These are phyloP conservation scores for Myochromella boudieri DNA, from an alignment of 768 basidiomycete species.

Conservation along the genomic window DNA sequence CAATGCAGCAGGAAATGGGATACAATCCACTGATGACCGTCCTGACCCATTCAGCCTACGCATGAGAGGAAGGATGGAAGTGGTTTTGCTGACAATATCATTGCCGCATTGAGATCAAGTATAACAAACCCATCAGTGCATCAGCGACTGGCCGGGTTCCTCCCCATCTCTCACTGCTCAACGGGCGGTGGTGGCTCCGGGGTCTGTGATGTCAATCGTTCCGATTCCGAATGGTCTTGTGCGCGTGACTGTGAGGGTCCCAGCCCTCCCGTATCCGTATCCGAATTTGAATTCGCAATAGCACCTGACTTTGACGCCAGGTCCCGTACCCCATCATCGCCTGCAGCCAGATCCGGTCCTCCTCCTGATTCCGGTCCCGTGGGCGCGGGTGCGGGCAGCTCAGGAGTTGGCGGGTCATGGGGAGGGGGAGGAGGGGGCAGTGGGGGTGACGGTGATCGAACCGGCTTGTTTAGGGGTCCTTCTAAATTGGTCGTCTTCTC, in stretches of 20 bases:
- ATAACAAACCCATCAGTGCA: too few species aligned
- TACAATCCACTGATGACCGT: not conserved
- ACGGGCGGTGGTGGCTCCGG: not conserved
- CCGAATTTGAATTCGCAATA: conserved; percentile 3
- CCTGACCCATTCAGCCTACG: too few species aligned
- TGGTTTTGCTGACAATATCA: too few species aligned
- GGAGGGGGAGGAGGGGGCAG: conserved; percentile 10
- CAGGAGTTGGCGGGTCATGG: conserved; percentile 13
- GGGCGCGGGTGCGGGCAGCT: not conserved
- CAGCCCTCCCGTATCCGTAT: not conserved
- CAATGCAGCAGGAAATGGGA: too few species aligned
- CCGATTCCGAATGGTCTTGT: not conserved
- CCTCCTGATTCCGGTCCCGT: not conserved
- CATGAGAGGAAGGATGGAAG: too few species aligned
- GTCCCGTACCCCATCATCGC: conserved; percentile 8
- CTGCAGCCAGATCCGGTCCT: conserved; percentile 6
- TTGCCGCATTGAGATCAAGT: too few species aligned
- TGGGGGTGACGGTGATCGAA: conserved; percentile 7
- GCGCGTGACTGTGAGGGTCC: conserved; percentile 6
- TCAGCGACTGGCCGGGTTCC: too few species aligned
- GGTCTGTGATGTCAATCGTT: not conserved
- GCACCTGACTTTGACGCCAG: conserved; percentile 9
- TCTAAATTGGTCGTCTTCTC: conserved; percentile 5
- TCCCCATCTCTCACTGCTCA: not conserved
- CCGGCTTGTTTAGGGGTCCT: not conserved